Base-by-base conservation (phyloP, 441 rosid species). In the Bocquillonia castaneifolia region DNA sequence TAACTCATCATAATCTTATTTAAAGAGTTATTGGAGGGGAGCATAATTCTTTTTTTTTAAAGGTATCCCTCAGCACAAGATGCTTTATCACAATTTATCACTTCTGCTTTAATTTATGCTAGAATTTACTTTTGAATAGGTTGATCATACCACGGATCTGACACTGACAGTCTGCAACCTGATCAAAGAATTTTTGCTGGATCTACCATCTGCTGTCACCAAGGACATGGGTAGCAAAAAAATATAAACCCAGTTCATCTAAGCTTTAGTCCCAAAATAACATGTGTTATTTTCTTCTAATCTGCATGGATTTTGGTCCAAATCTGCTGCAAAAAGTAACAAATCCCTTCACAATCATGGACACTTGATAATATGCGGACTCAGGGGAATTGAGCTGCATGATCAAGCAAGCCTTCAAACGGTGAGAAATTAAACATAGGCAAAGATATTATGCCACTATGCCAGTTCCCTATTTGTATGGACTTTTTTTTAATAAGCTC, bases 321-420 rank as follows among this genome's bases (percentile, higher is more conserved):
- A n/a, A n/a, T n/a, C n/a, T n/a, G n/a, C n/a, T n/a, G n/a, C n/a
- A n/a, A n/a, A n/a, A n/a, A n/a, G n/a, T n/a, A n/a, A n/a, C n/a
- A n/a, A n/a, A n/a, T n/a, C n/a, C 23, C 14, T 17, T 56, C 2
- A 31, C 22, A 3, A 31, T 17, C 39, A 29, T 23, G 22, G 5
- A 7, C 39, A 10, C 29, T 22, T 20, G 36, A 29, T 10, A n/a
- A n/a, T n/a, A n/a, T n/a, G n/a, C n/a, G n/a, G n/a, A n/a, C n/a
- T n/a, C n/a, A n/a, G n/a, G n/a, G n/a, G n/a, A n/a, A n/a, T n/a
- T n/a, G n/a, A n/a, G n/a, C n/a, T n/a, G 66, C 66, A 29, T 48
- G 23, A 60, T 40, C 32, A 22, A 34, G 64, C 66, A 47, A 47
- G 18, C 42, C 66, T 18, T 10, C 51, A 63, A 18, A n/a, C 53